Evolutionary conservation across 345 rosid genomes (phyloP).

Genomic region (Salix arbutifolia): DNA sequence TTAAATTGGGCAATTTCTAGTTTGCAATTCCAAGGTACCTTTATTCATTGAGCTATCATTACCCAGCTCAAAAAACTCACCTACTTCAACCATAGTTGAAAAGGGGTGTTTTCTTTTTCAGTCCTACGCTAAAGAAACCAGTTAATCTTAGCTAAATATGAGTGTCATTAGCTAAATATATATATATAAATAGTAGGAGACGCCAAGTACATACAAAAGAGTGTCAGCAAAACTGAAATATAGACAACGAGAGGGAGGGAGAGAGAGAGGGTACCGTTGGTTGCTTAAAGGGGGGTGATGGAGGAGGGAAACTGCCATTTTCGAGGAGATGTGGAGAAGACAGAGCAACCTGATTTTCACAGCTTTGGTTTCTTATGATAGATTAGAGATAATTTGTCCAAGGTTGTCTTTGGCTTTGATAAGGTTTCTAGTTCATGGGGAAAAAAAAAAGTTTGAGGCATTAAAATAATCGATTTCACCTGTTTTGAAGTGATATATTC

Average conservation of each 20-base stretch:
- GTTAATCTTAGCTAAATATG: too few species aligned
- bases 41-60: neutral
- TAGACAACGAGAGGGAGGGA: neutral
- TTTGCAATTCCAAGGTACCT: neutral
- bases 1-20: neutral
- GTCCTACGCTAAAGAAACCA: neutral
- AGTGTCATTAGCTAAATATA: neutral
- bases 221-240: neutral
- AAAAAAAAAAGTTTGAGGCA: too few species aligned
- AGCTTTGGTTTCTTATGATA: too few species aligned
- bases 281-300: neutral
- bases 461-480: too few species aligned
- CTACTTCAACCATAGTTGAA: neutral
- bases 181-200: neutral
- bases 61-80: neutral
- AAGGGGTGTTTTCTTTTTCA: too few species aligned
- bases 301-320: slow-evolving; percentile 15
- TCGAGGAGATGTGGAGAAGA: neutral
- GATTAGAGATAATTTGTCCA: too few species aligned
- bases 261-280: neutral
- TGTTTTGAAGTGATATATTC: too few species aligned
- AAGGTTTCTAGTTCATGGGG: too few species aligned
- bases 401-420: too few species aligned
- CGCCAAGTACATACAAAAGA: neutral
- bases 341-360: neutral